phyloP scores from a whole-genome alignment of 2,329 filamentous ascomycete species.

The Graphilbum ipis-grandicollis region DNA sequence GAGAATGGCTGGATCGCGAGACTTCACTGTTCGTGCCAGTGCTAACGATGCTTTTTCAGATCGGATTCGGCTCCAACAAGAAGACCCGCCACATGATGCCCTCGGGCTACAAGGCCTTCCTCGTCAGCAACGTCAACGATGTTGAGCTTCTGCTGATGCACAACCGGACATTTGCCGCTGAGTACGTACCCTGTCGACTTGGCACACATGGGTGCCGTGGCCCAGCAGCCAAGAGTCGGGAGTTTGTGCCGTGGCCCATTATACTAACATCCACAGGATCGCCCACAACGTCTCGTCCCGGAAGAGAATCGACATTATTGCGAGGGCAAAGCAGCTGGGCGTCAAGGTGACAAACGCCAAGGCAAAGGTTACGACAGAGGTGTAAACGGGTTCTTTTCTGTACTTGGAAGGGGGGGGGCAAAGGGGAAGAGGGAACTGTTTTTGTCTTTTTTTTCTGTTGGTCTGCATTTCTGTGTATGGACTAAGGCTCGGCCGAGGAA shows the following conservation, averaged over 20 bases:
- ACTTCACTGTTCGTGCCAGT: background rate
- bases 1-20: background rate
- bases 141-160: slow-evolving; percentile 98
- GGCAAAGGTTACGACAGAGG: slow-evolving; percentile 96
- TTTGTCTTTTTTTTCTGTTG: slow-evolving; percentile 3
- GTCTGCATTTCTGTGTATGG: slow-evolving; percentile 6
- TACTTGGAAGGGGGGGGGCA: too few relatives aligned
- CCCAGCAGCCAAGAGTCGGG: too few relatives aligned
- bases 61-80: slow-evolving; percentile 98
- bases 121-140: slow-evolving; percentile 92
- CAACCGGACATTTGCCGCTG: slow-evolving; percentile 97
- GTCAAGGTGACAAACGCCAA: slow-evolving; percentile 99
- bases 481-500: slow-evolving; percentile 5
- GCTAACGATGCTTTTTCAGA: slow-evolving; percentile 34
- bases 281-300: slow-evolving; percentile 93
- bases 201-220: too few relatives aligned
- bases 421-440: too few relatives aligned
- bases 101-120: slow-evolving; percentile 98
- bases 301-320: slow-evolving; percentile 97
- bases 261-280: too few relatives aligned
- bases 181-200: too few relatives aligned
- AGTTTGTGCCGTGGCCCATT: too few relatives aligned
- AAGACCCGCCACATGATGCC: slow-evolving; percentile 99
- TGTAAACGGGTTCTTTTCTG: slow-evolving; percentile 32
- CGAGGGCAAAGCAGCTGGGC: slow-evolving; percentile 91